phyloP scores from a whole-genome alignment of 192 early-diverging fungal genomes.

The Funneliformis geosporum region DNA sequence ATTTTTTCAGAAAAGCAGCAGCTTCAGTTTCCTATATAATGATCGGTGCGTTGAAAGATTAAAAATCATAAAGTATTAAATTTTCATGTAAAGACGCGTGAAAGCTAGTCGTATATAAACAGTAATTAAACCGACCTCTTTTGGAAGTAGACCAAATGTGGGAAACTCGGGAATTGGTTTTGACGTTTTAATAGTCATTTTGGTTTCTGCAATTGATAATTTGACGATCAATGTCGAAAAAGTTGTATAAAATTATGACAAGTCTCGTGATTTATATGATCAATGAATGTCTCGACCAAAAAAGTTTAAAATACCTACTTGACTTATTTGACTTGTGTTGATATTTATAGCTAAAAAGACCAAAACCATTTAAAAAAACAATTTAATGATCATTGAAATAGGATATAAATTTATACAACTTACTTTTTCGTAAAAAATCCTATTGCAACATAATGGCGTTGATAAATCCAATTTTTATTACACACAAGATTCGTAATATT shows the following conservation, averaged over 20 bases:
- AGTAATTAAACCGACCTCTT: constrained; percentile 40
- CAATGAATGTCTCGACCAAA: too few species aligned
- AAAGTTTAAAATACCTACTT: too few species aligned
- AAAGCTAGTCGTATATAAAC: not conserved
- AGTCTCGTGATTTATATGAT: too few species aligned
- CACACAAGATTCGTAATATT: not conserved
- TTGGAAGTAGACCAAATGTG: constrained; percentile 47
- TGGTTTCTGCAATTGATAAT: not conserved
- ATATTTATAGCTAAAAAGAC: too few species aligned
- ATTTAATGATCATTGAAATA: not conserved
- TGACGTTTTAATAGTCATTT: constrained; percentile 42
- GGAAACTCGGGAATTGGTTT: constrained; percentile 48
- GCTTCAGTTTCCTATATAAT: constrained; percentile 75
- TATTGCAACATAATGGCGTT: not conserved
- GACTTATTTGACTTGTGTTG: too few species aligned
- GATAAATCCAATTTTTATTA: not conserved
- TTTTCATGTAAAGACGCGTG: not conserved
- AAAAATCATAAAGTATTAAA: not conserved
- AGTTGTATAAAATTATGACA: too few species aligned
- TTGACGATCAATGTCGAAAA: not conserved
- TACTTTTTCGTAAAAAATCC: not conserved
- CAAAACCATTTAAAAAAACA: not conserved
- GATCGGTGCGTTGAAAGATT: not conserved
- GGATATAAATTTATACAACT: not conserved
- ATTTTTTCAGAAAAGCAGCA: constrained; percentile 75